Base-by-base conservation (phyloP, 2,329 filamentous ascomycete species). In the Ophiocordyceps unilateralis region DNA sequence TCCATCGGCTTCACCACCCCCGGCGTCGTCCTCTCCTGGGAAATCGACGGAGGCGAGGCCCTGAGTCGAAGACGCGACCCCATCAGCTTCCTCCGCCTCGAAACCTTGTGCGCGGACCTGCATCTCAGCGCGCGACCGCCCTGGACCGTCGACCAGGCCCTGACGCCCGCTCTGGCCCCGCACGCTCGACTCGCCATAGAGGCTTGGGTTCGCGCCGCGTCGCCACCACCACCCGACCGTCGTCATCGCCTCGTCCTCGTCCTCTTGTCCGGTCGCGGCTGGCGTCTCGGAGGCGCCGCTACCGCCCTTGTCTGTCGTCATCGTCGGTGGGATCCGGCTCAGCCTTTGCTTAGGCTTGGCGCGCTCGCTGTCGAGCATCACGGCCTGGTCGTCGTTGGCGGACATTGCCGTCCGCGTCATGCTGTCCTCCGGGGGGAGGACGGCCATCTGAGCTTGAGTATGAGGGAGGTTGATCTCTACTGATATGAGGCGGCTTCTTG, bases 381-480 rank as follows among this genome's bases (percentile, higher is more conserved):
- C 15, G 52, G 50, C 4, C 48, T 63, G 11, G 46, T 17, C 7
- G 22, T 19, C 11, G 30, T 19, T 36, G 32, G 19, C 6, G 32
- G 32, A n/a, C n/a, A n/a, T n/a, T n/a, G n/a, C n/a, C n/a, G 17
- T 5, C 5, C 5, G 17, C n/a, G 28, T 20, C n/a, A n/a, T 10
- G 32, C 12, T 8, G 24, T 26, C 9, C 4, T 26, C 12, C 12
- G 9, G 24, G 24, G 24, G 24, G 7, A 19, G 32, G 19, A 22
- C 12, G 17, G 14, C 8, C 19, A 34, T 20, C 10, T 41, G 10
- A 23, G 40, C 12, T 49, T 62, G 20, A 44, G 48, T 41, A 8
- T 61, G 42, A 51, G 53, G 41, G 58, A 61, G 46, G 45, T 62
- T 40, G 59, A 62, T 41, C 50, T 63, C n/a, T 60, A 59, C 44